Evolutionary conservation across 2,329 filamentous ascomycete genomes (phyloP).

Genomic region (Ophiocordyceps unilateralis): DNA sequence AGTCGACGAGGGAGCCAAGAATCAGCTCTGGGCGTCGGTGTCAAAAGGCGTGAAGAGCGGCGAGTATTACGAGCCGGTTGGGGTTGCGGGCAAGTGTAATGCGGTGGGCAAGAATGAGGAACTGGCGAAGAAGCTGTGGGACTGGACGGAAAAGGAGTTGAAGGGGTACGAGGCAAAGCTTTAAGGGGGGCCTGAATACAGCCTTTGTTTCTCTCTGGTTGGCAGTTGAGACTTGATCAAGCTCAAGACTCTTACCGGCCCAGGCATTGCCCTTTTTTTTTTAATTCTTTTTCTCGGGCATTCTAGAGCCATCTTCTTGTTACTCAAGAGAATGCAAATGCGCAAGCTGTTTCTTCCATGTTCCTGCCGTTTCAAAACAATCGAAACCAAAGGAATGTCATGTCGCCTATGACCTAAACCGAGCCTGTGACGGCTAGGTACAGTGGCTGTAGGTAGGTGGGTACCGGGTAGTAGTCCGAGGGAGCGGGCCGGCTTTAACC

Average conservation of each 20-base stretch:
- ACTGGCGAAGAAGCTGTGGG: slow-evolving; percentile 15
- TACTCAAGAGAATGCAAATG: no score
- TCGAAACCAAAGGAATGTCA: no score
- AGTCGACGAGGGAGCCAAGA: slow-evolving; percentile 17
- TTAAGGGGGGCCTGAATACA: not conserved
- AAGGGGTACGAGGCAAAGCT: not conserved
- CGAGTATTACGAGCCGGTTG: slow-evolving; percentile 17
- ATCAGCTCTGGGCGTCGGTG: slow-evolving; percentile 26
- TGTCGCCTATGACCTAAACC: no score
- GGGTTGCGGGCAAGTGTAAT: slow-evolving; percentile 8
- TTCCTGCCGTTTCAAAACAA: no score
- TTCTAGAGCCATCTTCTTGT: no score
- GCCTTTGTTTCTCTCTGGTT: not conserved
- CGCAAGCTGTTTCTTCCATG: no score
- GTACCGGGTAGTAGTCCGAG: no score
- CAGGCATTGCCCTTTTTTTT: not conserved
- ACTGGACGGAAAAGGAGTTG: slow-evolving; percentile 18
- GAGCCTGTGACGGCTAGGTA: no score
- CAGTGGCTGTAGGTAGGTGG: no score
- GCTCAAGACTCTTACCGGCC: no score
- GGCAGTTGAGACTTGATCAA: no score
- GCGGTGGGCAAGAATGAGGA: slow-evolving; percentile 9
- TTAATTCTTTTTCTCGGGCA: no score
- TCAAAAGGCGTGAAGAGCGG: slow-evolving; percentile 13
- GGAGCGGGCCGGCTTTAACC: not conserved